These are phyloP conservation scores for Leptographium procerum DNA, from an alignment of 2,329 filamentous ascomycete species.

Conservation along the genomic window DNA sequence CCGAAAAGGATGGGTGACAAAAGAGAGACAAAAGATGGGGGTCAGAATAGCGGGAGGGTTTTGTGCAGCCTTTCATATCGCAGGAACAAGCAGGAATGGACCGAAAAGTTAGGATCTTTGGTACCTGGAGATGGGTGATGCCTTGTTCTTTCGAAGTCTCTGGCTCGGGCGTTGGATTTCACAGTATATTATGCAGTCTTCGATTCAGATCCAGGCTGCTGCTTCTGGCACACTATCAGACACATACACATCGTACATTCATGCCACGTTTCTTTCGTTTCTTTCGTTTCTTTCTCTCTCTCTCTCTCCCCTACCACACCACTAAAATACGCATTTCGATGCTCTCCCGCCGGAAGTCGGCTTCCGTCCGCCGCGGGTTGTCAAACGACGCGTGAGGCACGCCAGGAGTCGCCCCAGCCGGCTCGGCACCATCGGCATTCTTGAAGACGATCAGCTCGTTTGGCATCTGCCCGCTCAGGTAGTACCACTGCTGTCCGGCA, in stretches of 20 bases:
- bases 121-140: no score
- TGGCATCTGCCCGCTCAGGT: constrained; percentile 11
- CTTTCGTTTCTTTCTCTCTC: no score
- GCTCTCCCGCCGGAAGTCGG: constrained; percentile 10
- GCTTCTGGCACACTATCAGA: no score
- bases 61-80: no score
- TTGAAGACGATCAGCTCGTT: constrained; percentile 14
- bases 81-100: neutral
- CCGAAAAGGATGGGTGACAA: no score
- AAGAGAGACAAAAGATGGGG: no score
- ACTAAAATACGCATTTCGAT: constrained; percentile 11
- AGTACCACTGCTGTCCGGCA: constrained; percentile 13
- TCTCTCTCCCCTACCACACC: constrained; percentile 5
- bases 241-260: neutral
- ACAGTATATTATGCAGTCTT: no score
- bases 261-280: neutral
- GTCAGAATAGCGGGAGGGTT: no score
- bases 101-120: neutral
- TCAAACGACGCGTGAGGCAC: constrained; percentile 11
- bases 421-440: constrained; percentile 9
- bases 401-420: constrained; percentile 6
- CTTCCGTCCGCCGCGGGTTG: constrained; percentile 5
- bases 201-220: no score
- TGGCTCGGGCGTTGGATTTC: no score
- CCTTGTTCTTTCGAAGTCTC: no score